Evolutionary conservation across 73 alveolate genomes (phyloP).

Genomic region (Paramecium tetraurelia): DNA sequence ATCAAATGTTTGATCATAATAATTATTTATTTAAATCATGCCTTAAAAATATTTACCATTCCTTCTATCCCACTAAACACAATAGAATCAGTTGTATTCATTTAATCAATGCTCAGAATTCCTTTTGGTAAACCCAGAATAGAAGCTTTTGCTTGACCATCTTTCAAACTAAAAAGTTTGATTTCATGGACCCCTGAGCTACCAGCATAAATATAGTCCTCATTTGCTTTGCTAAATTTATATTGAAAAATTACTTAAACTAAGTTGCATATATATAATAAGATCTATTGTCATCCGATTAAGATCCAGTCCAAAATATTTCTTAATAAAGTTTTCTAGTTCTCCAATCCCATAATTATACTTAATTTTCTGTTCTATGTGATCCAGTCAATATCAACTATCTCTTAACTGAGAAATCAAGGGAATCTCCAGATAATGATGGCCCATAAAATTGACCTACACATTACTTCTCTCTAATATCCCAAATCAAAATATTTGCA

Average conservation of each 20-base stretch:
- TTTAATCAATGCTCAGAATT: conserved; percentile 72
- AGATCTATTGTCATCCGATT: conserved; percentile 28
- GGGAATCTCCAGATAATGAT: conserved; percentile 92
- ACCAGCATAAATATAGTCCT: conserved; percentile 52
- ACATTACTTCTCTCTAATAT: conserved; percentile 85
- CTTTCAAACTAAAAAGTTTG: conserved; percentile 1
- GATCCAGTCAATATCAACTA: conserved; percentile 70
- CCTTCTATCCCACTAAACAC: conserved; percentile 89
- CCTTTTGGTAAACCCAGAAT: conserved; percentile 42
- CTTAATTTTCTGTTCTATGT: conserved; percentile 68
- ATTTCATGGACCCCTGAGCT: conserved; percentile 68
- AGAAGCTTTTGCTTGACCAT: conserved; percentile 10
- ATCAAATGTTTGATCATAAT: neutral
- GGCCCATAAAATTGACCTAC: conserved; percentile 91
- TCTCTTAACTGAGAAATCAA: conserved; percentile 69
- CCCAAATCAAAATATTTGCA: conserved; percentile 88
- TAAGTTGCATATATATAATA: conserved; percentile 41
- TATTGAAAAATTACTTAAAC: conserved; percentile 43
- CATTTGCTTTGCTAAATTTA: conserved; percentile 47
- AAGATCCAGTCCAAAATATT: conserved; percentile 67
- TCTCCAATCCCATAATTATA: conserved; percentile 73
- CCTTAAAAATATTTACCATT: neutral
- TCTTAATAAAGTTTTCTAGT: conserved; percentile 65
- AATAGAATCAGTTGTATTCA: conserved; percentile 57
- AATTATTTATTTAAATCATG: neutral